These are phyloP conservation scores for Venturia effusa DNA, from an alignment of 2,329 filamentous ascomycete species.

Conservation along the genomic window DNA sequence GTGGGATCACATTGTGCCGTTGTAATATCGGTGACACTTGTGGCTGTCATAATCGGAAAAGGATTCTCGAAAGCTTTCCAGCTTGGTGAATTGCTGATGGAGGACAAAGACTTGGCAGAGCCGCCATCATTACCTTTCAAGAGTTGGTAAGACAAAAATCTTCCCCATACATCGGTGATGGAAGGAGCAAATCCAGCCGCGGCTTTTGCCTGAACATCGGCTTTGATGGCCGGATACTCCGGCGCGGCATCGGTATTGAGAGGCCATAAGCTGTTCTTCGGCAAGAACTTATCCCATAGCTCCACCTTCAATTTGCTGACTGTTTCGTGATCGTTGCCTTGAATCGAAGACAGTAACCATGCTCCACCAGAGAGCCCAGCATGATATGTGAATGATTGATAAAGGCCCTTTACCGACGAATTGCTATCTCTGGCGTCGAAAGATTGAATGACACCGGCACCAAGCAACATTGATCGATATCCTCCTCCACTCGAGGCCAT, in stretches of 20 bases:
- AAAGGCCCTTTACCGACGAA: slow-evolving; percentile 30
- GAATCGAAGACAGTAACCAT: slow-evolving; percentile 36
- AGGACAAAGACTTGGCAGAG: slow-evolving; percentile 25
- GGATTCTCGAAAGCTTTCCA: slow-evolving; percentile 32
- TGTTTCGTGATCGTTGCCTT: slow-evolving; percentile 37
- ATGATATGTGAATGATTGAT: slow-evolving; percentile 36
- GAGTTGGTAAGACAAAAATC: slow-evolving; percentile 31
- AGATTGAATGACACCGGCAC: slow-evolving; percentile 31
- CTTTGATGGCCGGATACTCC: slow-evolving; percentile 22
- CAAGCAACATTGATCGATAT: slow-evolving; percentile 29
- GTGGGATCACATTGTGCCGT: slow-evolving; percentile 25
- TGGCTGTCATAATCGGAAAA: slow-evolving; percentile 35
- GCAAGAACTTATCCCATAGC: slow-evolving; percentile 32
- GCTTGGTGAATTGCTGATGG: slow-evolving; percentile 24
- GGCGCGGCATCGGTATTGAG: slow-evolving; percentile 20
- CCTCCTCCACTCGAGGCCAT: slow-evolving; percentile 34
- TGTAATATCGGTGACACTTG: slow-evolving; percentile 21
- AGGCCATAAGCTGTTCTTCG: slow-evolving; percentile 27
- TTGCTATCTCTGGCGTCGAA: slow-evolving; percentile 33
- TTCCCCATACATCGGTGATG: slow-evolving; percentile 31
- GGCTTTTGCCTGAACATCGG: slow-evolving; percentile 26
- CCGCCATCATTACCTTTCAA: slow-evolving; percentile 28
- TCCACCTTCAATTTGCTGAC: slow-evolving; percentile 28
- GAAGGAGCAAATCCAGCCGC: slow-evolving; percentile 29
- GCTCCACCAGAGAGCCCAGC: slow-evolving; percentile 35